Percentiles rank a stretch among this genome's conserved stretches.
Evolutionary conservation across 2,329 filamentous ascomycete genomes (phyloP).

Genomic region (Aureobasidium sp.): DNA sequence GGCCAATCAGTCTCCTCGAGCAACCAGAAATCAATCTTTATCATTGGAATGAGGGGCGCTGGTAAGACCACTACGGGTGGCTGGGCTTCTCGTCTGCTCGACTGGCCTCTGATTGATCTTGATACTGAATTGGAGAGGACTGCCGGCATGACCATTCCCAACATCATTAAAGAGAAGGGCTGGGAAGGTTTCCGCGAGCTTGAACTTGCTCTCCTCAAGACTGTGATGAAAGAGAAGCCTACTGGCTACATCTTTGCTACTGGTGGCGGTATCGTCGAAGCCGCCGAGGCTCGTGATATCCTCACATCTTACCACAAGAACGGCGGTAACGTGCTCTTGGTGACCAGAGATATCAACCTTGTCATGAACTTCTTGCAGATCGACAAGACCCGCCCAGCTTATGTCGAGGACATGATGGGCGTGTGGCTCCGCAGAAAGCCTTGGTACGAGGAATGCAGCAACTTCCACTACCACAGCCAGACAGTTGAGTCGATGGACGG

Average conservation of each 20-base stretch:
- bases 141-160: slow-evolving; percentile 68
- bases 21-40: slow-evolving; percentile 62
- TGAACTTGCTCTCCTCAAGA: slow-evolving; percentile 66
- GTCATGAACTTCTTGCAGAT: slow-evolving; percentile 81
- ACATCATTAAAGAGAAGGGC: slow-evolving; percentile 69
- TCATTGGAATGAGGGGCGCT: slow-evolving; percentile 95
- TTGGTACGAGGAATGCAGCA: slow-evolving; percentile 90
- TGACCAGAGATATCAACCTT: slow-evolving; percentile 79
- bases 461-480: slow-evolving; percentile 85
- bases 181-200: slow-evolving; percentile 84
- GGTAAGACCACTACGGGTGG: slow-evolving; percentile 90
- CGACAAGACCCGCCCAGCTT: slow-evolving; percentile 86
- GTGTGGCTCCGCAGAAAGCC: slow-evolving; percentile 85
- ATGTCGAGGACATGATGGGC: slow-evolving; percentile 82
- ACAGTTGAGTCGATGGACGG: slow-evolving; percentile 37
- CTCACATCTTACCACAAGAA: slow-evolving; percentile 63
- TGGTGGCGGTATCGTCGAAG: slow-evolving; percentile 88
- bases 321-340: slow-evolving; percentile 76
- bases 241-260: slow-evolving; percentile 81
- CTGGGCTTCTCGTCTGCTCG: slow-evolving; percentile 71
- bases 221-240: slow-evolving; percentile 65
- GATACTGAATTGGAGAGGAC: slow-evolving; percentile 77
- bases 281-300: slow-evolving; percentile 65
- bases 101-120: slow-evolving; percentile 73
- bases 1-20: slow-evolving; percentile 30